Conservation (phyloP, 495 filamentous ascomycete species). For the Venustampulla echinocandica region DNA sequence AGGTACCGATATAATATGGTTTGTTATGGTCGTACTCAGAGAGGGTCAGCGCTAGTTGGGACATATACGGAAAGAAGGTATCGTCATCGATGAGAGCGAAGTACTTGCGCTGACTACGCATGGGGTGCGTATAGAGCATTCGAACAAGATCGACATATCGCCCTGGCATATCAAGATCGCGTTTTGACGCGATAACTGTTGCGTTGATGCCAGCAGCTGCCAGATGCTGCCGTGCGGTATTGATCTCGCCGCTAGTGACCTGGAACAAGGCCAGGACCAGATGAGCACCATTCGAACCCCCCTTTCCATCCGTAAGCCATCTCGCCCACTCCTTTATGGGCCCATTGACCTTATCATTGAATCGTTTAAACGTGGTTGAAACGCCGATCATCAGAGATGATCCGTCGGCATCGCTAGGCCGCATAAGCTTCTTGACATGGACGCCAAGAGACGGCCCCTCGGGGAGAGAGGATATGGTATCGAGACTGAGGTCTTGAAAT, state of each 20-base stretch:
- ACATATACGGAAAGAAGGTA: conserved; percentile 48
- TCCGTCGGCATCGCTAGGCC: conserved; percentile 31
- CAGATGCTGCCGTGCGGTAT: conserved; percentile 23
- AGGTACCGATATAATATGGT: conserved; percentile 44
- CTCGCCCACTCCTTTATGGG: conserved; percentile 28
- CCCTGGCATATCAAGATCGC: conserved; percentile 22
- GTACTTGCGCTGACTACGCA: conserved; percentile 16
- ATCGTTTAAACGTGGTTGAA: conserved; percentile 44
- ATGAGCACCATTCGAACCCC: conserved; percentile 29
- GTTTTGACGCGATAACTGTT: conserved; percentile 22
- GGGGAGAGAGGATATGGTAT: conserved; percentile 2
- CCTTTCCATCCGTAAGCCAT: conserved; percentile 27
- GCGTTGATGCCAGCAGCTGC: conserved; percentile 24
- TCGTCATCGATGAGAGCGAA: conserved; percentile 32
- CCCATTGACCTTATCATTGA: conserved; percentile 35
- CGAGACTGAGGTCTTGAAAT: conserved; percentile 15
- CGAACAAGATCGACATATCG: conserved; percentile 29
- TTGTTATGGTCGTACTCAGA: conserved; percentile 36
- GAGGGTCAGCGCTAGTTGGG: conserved; percentile 38
- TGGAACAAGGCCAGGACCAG: conserved; percentile 43
- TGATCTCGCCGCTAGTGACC: conserved; percentile 20
- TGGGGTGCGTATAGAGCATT: conserved; percentile 22
- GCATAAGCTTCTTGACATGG: conserved; percentile 15
- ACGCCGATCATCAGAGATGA: conserved; percentile 51
- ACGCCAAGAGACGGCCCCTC: conserved; percentile 7